Base-by-base conservation (phyloP, 176 grass and related monocot species). In the Areca catechu region DNA sequence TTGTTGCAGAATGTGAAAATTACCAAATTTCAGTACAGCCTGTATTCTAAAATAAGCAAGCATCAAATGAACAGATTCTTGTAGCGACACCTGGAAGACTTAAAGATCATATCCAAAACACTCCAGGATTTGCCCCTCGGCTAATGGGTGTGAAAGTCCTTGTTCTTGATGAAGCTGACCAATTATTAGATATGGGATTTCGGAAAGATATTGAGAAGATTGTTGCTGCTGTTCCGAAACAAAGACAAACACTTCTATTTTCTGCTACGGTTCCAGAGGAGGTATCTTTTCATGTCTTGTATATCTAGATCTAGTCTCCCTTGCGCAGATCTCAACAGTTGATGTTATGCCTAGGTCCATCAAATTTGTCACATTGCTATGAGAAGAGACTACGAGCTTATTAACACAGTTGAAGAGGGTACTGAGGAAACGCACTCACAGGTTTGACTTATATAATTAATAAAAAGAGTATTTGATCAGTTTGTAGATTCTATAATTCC, bases 81-180 rank as follows among this genome's bases (percentile, higher is more conserved):
- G 79, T 98, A 66, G 93, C 87, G 20, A 98, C 87, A 23, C 87
- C 87, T 67, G 87, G 87, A 80, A 88, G 93, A 72, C 81, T 98
- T 49, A 82, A 79, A 52, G 93, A 98, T 71, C 93, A 98, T 77
- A 83, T 98, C 80, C 69, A 98, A 62, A 98, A 92, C 27, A 98
- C 93, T 21, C 76, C 80, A 49, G 93, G 87, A 78, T 91, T 98
- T 74, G 65, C 70, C 48, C 58, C 72, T 51, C 76, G 87, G 51
- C 77, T 98, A 24, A 98, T 63, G 67, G 93, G 88, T 43, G 72
- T 98, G 20, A 98, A 98, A 27, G 75, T 98, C 63, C 80, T 92
- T 71, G 72, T 98, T 71, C 82, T 98, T 70, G 93, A 98, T 77
- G 93, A 98, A 80, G 87, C 93, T 65, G 93, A 98, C 70, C 83